These are phyloP conservation scores for carrot (Daucus carota) DNA, from an alignment of 129 eudicot genomes.

Conservation along the genomic window DNA sequence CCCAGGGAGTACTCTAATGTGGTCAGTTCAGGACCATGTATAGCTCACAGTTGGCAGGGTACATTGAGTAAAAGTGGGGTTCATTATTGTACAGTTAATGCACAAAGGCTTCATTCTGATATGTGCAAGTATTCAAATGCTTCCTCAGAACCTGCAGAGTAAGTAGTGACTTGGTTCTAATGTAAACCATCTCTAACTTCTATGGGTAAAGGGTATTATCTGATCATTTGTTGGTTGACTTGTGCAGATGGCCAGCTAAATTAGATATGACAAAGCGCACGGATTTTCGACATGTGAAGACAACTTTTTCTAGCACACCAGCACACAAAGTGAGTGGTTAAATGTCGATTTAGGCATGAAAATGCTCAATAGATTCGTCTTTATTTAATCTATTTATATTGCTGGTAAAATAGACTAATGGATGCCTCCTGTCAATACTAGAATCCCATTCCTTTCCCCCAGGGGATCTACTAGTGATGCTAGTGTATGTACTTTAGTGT, in stretches of 20 bases:
- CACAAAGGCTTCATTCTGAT: constrained; percentile 65
- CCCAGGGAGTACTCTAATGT: constrained; percentile 34
- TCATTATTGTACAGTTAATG: constrained; percentile 63
- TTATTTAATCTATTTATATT: neutral
- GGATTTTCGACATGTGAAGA: constrained; percentile 79
- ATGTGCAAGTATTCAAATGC: constrained; percentile 58
- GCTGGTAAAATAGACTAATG: neutral
- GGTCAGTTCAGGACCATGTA: constrained; percentile 25
- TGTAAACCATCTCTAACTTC: neutral
- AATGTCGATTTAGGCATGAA: neutral
- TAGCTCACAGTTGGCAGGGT: constrained; percentile 65
- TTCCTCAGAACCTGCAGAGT: constrained; percentile 89
- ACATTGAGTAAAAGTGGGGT: constrained; percentile 88
- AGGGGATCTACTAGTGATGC: neutral
- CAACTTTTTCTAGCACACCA: constrained; percentile 80
- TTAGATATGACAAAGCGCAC: constrained; percentile 95
- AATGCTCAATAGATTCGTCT: neutral
- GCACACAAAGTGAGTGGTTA: constrained; percentile 62
- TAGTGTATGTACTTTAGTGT: neutral
- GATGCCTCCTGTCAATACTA: neutral
- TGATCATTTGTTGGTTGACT: constrained; percentile 24
- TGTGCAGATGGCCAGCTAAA: constrained; percentile 90
- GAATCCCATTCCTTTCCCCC: neutral
- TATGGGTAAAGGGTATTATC: constrained; percentile 2
- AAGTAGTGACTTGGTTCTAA: constrained; percentile 18